Conservation (phyloP, 345 rosid genomes). For the Heritiera fomes region DNA sequence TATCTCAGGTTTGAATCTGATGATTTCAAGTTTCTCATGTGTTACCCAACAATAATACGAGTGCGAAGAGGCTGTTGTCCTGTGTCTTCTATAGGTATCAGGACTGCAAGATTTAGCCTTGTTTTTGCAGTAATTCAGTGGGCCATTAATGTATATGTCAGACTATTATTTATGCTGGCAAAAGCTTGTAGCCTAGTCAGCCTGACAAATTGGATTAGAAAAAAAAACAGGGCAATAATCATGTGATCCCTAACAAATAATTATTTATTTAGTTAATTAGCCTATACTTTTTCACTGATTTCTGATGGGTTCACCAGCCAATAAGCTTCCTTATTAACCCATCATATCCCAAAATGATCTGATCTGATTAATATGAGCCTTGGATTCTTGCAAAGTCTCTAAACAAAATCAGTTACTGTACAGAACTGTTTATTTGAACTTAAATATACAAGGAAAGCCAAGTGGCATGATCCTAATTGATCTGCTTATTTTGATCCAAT, state of each 20-base stretch:
- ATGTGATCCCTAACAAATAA: neutral
- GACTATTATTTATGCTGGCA: neutral
- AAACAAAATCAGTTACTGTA: neutral
- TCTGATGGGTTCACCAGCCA: neutral
- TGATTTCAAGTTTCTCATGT: neutral
- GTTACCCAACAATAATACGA: slow-evolving; percentile 24
- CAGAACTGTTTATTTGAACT: neutral
- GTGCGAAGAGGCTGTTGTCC: slow-evolving; percentile 1
- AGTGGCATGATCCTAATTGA: neutral
- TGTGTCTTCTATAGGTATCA: slow-evolving; percentile 28
- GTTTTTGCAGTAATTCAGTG: slow-evolving; percentile 11
- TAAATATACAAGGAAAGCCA: neutral
- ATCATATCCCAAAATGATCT: neutral
- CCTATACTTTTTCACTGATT: neutral
- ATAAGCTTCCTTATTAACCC: neutral
- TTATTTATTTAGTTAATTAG: neutral
- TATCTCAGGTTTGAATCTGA: neutral
- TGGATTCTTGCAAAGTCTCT: slow-evolving; percentile 1
- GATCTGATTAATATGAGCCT: neutral
- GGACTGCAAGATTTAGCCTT: neutral
- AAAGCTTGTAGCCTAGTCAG: neutral
- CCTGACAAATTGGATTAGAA: neutral
- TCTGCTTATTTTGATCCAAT: neutral
- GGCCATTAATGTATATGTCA: neutral
- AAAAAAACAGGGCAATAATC: neutral